Conservation (phyloP, 2,329 filamentous ascomycete genomes). For the Venturiaceae sp. region DNA sequence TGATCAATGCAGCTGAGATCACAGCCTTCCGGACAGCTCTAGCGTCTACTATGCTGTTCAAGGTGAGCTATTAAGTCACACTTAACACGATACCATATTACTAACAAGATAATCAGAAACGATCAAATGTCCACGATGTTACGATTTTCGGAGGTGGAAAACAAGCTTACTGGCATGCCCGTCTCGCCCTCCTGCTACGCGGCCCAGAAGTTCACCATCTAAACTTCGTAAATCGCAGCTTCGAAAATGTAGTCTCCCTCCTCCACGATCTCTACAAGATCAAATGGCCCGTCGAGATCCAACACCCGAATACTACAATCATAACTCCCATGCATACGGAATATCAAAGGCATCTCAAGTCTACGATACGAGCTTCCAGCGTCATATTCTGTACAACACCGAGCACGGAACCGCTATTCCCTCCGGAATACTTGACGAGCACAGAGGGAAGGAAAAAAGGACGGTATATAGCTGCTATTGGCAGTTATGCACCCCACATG, state of each 20-base stretch:
- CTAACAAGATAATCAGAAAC: not conserved
- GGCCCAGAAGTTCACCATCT: constrained; percentile 62
- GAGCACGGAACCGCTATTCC: constrained; percentile 64
- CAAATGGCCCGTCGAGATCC: constrained; percentile 13
- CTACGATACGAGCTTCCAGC: constrained; percentile 62
- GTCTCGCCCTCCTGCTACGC: constrained; percentile 67
- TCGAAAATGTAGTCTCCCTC: constrained; percentile 46
- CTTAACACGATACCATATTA: not conserved
- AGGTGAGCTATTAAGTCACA: constrained; percentile 47
- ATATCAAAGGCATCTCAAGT: constrained; percentile 56
- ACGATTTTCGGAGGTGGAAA: constrained; percentile 74
- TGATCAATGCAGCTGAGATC: constrained; percentile 58
- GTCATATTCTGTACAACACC: constrained; percentile 88
- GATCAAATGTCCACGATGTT: constrained; percentile 1
- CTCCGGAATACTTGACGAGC: constrained; percentile 60
- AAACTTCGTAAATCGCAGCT: constrained; percentile 72
- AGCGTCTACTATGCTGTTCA: constrained; percentile 51
- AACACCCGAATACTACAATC: constrained; percentile 51
- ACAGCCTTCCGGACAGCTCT: constrained; percentile 62
- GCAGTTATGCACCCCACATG: constrained; percentile 65
- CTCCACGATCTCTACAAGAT: constrained; percentile 42
- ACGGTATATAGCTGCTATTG: constrained; percentile 62
- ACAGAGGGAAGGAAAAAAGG: constrained; percentile 61
- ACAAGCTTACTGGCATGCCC: constrained; percentile 92
- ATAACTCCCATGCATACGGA: constrained; percentile 64